Evolutionary conservation across 768 basidiomycete genomes (phyloP).

Genomic region (Dacryopinax primogenitus): DNA sequence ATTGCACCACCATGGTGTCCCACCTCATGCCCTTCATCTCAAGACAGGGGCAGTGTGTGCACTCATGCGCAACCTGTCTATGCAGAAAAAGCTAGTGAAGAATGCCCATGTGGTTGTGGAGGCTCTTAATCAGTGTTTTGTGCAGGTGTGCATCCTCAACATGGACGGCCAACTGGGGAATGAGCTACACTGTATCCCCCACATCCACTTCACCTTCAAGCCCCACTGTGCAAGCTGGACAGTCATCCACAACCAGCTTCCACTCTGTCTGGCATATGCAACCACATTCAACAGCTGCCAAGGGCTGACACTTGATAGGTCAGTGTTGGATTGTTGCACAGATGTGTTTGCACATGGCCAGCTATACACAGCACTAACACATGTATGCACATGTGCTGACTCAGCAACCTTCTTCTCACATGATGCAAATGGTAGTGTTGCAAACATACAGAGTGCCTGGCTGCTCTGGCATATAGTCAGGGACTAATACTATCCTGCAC

Average conservation of each 20-base stretch:
- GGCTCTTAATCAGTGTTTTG: constrained; percentile 21
- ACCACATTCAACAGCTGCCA: constrained; percentile 36
- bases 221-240: constrained; percentile 24
- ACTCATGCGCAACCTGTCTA: constrained; percentile 30
- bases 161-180: neutral
- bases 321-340: neutral
- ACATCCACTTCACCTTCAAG: constrained; percentile 22
- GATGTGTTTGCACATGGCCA: no score
- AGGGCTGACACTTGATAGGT: constrained; percentile 27
- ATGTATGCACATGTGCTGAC: no score
- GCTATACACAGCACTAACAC: no score
- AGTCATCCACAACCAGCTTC: constrained; percentile 28
- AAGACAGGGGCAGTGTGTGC: constrained; percentile 28
- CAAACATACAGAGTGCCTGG: no score
- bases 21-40: constrained; percentile 23
- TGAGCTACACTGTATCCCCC: constrained; percentile 15
- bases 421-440: no score
- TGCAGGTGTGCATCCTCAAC: constrained; percentile 15
- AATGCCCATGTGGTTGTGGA: constrained; percentile 30
- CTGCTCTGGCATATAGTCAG: no score
- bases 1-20: constrained; percentile 18
- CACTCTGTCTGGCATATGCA: constrained; percentile 31
- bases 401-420: no score
- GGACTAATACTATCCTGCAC: no score
- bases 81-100: constrained; percentile 31